Evolutionary conservation across 2,329 filamentous ascomycete species (phyloP).

Genomic region (Sporothrix curviconia): DNA sequence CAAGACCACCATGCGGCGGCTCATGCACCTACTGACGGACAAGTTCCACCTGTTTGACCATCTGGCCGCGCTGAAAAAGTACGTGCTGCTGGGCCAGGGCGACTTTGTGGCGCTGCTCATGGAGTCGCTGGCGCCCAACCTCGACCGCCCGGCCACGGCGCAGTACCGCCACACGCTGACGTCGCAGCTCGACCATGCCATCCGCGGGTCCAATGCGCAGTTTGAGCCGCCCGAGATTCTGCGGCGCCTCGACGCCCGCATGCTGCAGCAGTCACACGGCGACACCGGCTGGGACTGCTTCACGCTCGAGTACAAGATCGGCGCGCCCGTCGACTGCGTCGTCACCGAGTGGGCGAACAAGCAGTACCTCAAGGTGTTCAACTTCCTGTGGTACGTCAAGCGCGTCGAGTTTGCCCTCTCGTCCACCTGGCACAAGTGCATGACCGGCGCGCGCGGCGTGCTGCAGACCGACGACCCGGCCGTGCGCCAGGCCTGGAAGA

Average conservation of each 20-base stretch:
- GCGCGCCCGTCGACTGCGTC: slow-evolving; percentile 91
- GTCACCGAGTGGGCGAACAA: slow-evolving; percentile 93
- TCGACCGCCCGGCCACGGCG: slow-evolving; percentile 91
- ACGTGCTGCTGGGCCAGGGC: slow-evolving; percentile 87
- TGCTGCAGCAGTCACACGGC: slow-evolving; percentile 92
- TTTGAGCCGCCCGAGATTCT: slow-evolving; percentile 90
- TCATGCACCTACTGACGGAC: slow-evolving; percentile 87
- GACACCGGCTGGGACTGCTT: slow-evolving; percentile 99
- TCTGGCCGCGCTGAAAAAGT: slow-evolving; percentile 84
- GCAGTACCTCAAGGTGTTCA: slow-evolving; percentile 98
- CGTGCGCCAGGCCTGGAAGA: slow-evolving; percentile 79
- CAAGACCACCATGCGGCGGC: slow-evolving; percentile 92
- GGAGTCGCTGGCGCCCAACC: slow-evolving; percentile 87
- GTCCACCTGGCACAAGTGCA: slow-evolving; percentile 88
- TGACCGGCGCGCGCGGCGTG: slow-evolving; percentile 91
- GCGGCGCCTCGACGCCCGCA: slow-evolving; percentile 86
- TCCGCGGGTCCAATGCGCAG: slow-evolving; percentile 93
- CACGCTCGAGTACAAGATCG: slow-evolving; percentile 96
- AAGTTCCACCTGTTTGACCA: slow-evolving; percentile 96
- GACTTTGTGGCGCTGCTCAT: slow-evolving; percentile 96
- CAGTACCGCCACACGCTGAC: slow-evolving; percentile 96
- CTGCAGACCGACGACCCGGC: slow-evolving; percentile 65
- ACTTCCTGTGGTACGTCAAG: slow-evolving; percentile 97
- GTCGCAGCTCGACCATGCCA: slow-evolving; percentile 95
- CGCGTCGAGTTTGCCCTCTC: slow-evolving; percentile 90